Evolutionary conservation across 148 eudicot genomes (phyloP), one percentile per base, ranked within the genome.

Genomic region (Dianthus caryophyllus): DNA sequence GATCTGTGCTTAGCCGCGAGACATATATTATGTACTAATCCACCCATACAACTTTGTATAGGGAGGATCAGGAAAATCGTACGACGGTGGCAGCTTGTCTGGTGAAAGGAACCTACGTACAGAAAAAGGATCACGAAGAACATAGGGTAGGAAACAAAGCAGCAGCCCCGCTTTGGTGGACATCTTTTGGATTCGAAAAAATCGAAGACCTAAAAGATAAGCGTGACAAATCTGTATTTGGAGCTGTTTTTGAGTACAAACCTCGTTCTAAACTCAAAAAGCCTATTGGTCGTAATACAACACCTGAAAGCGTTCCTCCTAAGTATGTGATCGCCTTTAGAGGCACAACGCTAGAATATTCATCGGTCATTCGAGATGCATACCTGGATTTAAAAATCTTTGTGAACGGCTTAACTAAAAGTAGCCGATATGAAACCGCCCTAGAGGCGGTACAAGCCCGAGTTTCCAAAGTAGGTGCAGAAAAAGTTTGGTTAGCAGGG

Each of bases 91-190:
- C 91, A 36, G 91, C 96, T 4, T 76, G 98, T 69, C 72, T 92
- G 64, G 88, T 92, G 12, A 86, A 89, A 73, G 98, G 89, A 14
- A 91, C 84, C 0, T 92, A 85, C 75, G 52, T 80, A 24, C 67
- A 89, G 9, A 94, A 92, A 72, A 71, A 84, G 58, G 98, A 92
- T 25, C 81, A 89, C 27, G 84, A 82, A 64, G 65, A 77, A 39
- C 70, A 81, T 0, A 80, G 96, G 24, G 58, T 65, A 5, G 85
- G 76, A 15, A 70, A 60, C 44, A 81, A 75, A 38, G 84, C 94
- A 26, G 71, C 81, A 39, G 98, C 96, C 25, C 86, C 91, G 51
- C 73, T 75, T 2, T 92, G 96, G 98, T 89, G 96, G 96, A 71
- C 78, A 12, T 80, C 49, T 41, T 88, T 88, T 73, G 73, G 81